A percentile compares a stretch with the other conserved stretches of the same genome.
These are phyloP conservation scores for Populus trichocarpa DNA, from an alignment of 441 rosid genomes.

Conservation along the genomic window DNA sequence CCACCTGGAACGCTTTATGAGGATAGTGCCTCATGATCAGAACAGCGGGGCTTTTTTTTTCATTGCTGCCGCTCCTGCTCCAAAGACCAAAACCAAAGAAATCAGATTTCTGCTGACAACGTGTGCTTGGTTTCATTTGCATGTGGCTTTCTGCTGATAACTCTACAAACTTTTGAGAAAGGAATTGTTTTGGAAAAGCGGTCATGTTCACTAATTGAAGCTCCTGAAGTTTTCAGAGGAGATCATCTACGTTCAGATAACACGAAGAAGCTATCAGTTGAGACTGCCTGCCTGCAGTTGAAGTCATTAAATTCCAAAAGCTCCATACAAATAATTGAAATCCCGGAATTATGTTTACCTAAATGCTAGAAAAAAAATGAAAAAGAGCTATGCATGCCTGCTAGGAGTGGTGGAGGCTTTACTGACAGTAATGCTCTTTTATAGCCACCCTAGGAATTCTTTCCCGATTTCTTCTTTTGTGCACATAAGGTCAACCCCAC, in stretches of 20 bases:
- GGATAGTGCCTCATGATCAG: slow-evolving; percentile 96
- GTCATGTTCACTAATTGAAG: slow-evolving; percentile 73
- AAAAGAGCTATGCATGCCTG: too few species aligned
- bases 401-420: too few species aligned
- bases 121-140: too few species aligned
- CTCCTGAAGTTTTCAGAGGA: slow-evolving; percentile 79
- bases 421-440: too few species aligned
- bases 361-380: too few species aligned
- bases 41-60: slow-evolving; percentile 84
- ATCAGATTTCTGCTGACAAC: too few species aligned
- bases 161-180: too few species aligned
- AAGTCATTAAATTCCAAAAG: slow-evolving; percentile 7
- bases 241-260: slow-evolving; percentile 80
- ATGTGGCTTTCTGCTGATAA: too few species aligned
- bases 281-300: slow-evolving; percentile 59
- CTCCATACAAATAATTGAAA: slow-evolving; percentile 12
- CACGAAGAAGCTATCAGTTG: slow-evolving; percentile 85
- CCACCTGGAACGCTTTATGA: slow-evolving; percentile 82
- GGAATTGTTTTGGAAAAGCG: slow-evolving; percentile 79
- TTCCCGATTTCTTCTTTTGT: too few species aligned
- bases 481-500: too few species aligned
- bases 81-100: too few species aligned
- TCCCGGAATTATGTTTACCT: background rate
- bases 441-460: too few species aligned
- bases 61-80: slow-evolving; percentile 42